A percentile compares a stretch with the other conserved stretches of the same genome.
These are phyloP conservation scores for Arachnomyces sp. DNA, from an alignment of 2,329 filamentous ascomycete genomes.

Conservation along the genomic window DNA sequence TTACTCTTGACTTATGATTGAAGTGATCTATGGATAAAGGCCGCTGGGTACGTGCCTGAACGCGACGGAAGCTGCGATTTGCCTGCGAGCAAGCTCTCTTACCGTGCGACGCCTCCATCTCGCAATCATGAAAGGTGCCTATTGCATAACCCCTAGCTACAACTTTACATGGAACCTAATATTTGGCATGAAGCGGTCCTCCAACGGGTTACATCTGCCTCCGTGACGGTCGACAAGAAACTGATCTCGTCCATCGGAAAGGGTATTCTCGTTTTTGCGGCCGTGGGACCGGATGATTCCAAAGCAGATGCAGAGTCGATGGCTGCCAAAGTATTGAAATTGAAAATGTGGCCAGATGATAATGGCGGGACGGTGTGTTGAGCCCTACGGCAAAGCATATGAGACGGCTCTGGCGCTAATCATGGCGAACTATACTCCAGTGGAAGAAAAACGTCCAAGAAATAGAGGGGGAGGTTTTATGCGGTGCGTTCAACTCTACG, in stretches of 20 bases:
- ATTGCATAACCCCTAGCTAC: background rate
- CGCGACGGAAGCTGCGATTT: too few species aligned
- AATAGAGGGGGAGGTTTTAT: conserved; percentile 85
- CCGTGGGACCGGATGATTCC: conserved; percentile 82
- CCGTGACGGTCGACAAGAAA: conserved; percentile 87
- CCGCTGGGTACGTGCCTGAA: too few species aligned
- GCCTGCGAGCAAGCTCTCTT: too few species aligned
- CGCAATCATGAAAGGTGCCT: conserved; percentile 34
- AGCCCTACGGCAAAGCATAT: background rate
- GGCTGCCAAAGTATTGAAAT: conserved; percentile 77
- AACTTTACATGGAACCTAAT: conserved; percentile 7
- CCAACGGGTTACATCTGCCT: conserved; percentile 88
- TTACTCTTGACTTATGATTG: too few species aligned
- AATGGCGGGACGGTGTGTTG: conserved; percentile 53
- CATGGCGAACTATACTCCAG: conserved; percentile 34
- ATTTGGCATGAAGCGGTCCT: conserved; percentile 59
- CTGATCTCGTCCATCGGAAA: conserved; percentile 84
- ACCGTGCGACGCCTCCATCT: too few species aligned
- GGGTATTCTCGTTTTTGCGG: conserved; percentile 84
- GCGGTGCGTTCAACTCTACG: conserved; percentile 51
- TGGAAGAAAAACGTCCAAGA: conserved; percentile 90
- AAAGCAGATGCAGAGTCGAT: conserved; percentile 77
- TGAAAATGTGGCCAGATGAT: conserved; percentile 86
- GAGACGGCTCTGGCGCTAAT: conserved; percentile 1
- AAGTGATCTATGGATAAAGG: too few species aligned